Conservation (phyloP, 805 yeast genomes). For the Saturnispora galanensis region DNA sequence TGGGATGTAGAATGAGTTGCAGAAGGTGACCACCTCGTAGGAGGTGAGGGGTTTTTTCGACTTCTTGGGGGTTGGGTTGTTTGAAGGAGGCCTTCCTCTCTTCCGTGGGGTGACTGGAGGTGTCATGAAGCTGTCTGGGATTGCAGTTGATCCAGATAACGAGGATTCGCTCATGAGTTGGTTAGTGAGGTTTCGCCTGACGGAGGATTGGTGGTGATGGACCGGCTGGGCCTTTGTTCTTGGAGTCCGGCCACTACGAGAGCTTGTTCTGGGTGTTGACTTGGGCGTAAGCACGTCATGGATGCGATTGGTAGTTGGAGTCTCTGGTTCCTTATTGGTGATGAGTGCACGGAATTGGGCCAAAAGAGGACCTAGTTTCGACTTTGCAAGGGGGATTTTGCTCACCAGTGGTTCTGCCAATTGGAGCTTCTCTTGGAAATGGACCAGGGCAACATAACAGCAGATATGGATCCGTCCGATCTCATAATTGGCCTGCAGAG, state of each 20-base stretch:
- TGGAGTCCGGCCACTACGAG: neutral
- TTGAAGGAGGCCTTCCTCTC: neutral
- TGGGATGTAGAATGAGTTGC: slow-evolving; percentile 58
- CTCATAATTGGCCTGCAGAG: slow-evolving; percentile 44
- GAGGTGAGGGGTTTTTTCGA: slow-evolving; percentile 22
- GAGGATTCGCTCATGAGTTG: slow-evolving; percentile 1
- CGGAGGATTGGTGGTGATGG: neutral
- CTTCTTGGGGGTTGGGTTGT: neutral
- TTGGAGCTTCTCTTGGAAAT: slow-evolving; percentile 32
- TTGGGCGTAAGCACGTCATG: neutral
- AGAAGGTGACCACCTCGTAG: slow-evolving; percentile 36
- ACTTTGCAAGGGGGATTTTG: slow-evolving; percentile 49
- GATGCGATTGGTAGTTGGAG: no score
- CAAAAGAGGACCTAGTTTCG: slow-evolving; percentile 32
- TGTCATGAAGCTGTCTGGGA: neutral
- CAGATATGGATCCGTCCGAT: slow-evolving; percentile 60
- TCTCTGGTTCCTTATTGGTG: slow-evolving; percentile 9
- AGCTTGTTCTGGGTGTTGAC: neutral
- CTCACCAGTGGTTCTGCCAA: slow-evolving; percentile 41
- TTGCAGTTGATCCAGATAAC: neutral
- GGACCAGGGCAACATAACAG: slow-evolving; percentile 51
- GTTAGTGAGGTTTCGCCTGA: slow-evolving; percentile 5
- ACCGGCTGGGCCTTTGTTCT: neutral
- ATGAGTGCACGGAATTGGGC: slow-evolving; percentile 30
- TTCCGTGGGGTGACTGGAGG: slow-evolving; percentile 7